A percentile compares a stretch with the other conserved stretches of the same genome.
phyloP scores from a whole-genome alignment of 2,329 filamentous ascomycete species.

The Aspergillus piperis region DNA sequence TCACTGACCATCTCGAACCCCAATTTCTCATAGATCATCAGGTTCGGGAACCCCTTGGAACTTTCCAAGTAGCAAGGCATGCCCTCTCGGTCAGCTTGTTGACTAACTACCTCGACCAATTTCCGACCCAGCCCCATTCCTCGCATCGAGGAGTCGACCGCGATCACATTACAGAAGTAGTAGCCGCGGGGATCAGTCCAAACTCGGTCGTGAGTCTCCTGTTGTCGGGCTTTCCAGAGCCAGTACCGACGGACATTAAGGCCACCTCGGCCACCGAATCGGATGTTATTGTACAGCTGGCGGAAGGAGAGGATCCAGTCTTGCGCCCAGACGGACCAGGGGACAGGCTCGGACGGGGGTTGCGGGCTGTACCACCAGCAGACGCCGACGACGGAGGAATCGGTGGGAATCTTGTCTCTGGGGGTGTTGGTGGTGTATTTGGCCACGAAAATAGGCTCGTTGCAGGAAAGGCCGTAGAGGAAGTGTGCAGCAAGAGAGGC shows the following conservation, averaged over 20 bases:
- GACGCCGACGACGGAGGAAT: conserved; percentile 62
- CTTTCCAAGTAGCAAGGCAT: conserved; percentile 71
- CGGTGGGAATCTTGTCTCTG: conserved; percentile 21
- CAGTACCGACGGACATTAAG: conserved; percentile 67
- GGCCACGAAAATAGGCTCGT: conserved; percentile 69
- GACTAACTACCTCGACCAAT: conserved; percentile 65
- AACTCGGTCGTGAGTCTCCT: conserved; percentile 60
- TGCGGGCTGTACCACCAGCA: conserved; percentile 71
- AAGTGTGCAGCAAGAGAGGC: conserved; percentile 66
- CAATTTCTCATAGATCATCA: conserved; percentile 69
- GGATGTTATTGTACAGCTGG: conserved; percentile 68
- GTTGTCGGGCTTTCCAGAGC: conserved; percentile 71
- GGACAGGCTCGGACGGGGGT: conserved; percentile 48
- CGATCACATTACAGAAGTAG: conserved; percentile 76
- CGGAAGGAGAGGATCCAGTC: conserved; percentile 66
- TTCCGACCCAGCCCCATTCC: conserved; percentile 66
- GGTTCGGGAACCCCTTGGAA: conserved; percentile 66
- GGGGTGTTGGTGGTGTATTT: conserved; percentile 59
- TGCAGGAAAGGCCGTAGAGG: conserved; percentile 58
- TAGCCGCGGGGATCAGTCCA: conserved; percentile 69
- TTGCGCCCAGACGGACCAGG: conserved; percentile 65
- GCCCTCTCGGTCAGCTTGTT: conserved; percentile 64
- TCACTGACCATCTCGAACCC: conserved; percentile 66
- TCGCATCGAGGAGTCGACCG: conserved; percentile 65
- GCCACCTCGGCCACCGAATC: conserved; percentile 65